These are phyloP conservation scores for Suhomyces terraborum DNA, from an alignment of 1,139 yeast species.

Conservation along the genomic window DNA sequence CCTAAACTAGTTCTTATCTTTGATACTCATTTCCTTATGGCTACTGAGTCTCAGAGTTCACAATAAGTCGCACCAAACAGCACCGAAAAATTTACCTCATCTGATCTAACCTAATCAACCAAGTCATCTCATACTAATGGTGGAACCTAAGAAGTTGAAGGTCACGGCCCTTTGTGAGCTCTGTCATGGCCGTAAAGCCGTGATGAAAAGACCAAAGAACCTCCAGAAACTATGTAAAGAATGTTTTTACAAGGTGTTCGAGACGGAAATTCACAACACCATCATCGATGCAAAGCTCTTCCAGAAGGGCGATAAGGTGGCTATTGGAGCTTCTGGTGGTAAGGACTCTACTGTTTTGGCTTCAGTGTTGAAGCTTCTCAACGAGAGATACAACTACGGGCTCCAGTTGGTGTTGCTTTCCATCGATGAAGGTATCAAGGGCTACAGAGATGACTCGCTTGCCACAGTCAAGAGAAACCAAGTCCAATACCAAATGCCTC, in stretches of 20 bases:
- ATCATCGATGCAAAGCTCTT: slow-evolving; percentile 72
- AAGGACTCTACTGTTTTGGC: slow-evolving; percentile 97
- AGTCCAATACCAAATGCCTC: slow-evolving; percentile 81
- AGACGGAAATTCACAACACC: slow-evolving; percentile 93
- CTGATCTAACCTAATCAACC: background rate
- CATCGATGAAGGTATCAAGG: slow-evolving; percentile 96
- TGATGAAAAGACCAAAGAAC: slow-evolving; percentile 89
- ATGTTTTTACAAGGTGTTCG: slow-evolving; percentile 89
- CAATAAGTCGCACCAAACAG: background rate
- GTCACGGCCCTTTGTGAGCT: slow-evolving; percentile 67
- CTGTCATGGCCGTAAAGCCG: slow-evolving; percentile 84
- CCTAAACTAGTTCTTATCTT: no score
- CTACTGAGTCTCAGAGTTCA: no score
- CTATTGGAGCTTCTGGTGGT: slow-evolving; percentile 98
- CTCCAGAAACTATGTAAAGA: slow-evolving; percentile 87
- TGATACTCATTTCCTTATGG: no score
- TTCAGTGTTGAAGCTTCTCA: slow-evolving; percentile 78
- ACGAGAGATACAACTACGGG: slow-evolving; percentile 87
- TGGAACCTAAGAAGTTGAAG: slow-evolving; percentile 36
- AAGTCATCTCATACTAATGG: no score
- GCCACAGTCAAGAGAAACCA: slow-evolving; percentile 96
- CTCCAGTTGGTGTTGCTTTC: slow-evolving; percentile 78
- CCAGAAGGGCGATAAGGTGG: slow-evolving; percentile 79
- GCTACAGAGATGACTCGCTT: slow-evolving; percentile 94
- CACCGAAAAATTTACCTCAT: slow-evolving; percentile 6